A percentile compares a stretch with the other conserved stretches of the same genome.
phyloP scores from a whole-genome alignment of 257 asterid genomes.

The Cinchona pubescens region DNA sequence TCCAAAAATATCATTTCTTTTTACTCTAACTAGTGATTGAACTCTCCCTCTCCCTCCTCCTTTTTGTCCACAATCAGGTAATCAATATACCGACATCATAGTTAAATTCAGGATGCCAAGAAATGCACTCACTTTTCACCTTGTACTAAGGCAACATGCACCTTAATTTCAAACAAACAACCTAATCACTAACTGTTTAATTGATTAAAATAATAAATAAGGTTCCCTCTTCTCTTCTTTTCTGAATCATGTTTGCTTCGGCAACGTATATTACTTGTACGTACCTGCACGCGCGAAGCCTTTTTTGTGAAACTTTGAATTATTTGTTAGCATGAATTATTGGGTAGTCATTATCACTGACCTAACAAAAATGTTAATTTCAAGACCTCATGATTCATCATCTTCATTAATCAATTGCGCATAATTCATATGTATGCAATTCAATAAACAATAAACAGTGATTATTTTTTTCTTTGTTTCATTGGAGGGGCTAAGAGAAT shows the following conservation, averaged over 20 bases:
- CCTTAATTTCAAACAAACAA: conserved; percentile 17
- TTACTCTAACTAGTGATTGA: no score
- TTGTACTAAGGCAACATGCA: conserved; percentile 5
- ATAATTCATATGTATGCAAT: background rate
- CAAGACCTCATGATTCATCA: conserved; percentile 4
- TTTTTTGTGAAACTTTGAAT: background rate
- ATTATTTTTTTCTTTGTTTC: no score
- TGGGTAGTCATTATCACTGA: background rate
- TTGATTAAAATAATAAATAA: no score
- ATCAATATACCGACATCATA: background rate
- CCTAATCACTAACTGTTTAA: background rate
- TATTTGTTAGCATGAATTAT: background rate
- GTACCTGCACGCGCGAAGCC: background rate
- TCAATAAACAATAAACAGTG: no score
- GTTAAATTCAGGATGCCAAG: background rate
- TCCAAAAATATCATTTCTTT: no score
- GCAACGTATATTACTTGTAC: background rate
- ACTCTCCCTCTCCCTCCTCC: no score
- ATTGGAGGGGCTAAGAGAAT: no score
- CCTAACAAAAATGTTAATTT: background rate
- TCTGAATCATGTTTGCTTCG: background rate
- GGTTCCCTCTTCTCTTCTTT: background rate
- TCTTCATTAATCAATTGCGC: background rate
- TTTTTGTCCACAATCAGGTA: conserved; percentile 6
- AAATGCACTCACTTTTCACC: conserved; percentile 2